These are phyloP conservation scores for Cordyceps javanica DNA, from an alignment of 2,329 filamentous ascomycete species.

Conservation along the genomic window DNA sequence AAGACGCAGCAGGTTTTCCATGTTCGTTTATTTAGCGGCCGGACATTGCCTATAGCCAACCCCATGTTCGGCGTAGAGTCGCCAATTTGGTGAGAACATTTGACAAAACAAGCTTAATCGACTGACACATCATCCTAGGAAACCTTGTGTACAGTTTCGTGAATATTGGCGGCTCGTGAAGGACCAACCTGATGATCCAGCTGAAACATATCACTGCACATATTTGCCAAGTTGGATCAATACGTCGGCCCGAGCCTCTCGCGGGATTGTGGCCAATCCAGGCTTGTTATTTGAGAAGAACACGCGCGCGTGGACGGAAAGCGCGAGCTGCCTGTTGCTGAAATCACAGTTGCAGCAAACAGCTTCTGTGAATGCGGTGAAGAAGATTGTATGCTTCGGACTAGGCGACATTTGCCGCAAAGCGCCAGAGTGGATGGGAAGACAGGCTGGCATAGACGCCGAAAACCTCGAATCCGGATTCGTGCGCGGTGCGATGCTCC, in stretches of 20 bases:
- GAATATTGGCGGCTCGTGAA: slow-evolving; percentile 9
- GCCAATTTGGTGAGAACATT: neutral
- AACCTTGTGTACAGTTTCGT: slow-evolving; percentile 5
- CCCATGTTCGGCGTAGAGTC: slow-evolving; percentile 1
- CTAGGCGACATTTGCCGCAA: slow-evolving; percentile 9
- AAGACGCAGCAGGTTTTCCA: neutral
- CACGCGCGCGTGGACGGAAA: neutral
- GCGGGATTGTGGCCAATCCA: neutral
- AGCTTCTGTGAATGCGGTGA: neutral
- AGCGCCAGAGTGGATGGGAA: neutral
- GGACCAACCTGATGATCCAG: neutral
- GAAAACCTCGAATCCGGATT: neutral
- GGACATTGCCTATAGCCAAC: neutral
- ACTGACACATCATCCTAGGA: neutral
- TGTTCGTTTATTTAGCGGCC: neutral
- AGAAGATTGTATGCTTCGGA: slow-evolving; percentile 10
- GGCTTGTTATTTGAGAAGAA: neutral
- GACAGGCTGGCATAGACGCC: neutral
- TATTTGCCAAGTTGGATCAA: slow-evolving; percentile 3
- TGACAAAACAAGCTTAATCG: too few relatives aligned
- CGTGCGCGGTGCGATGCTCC: neutral
- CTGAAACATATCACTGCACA: neutral
- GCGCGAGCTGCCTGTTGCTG: neutral
- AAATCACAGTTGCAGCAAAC: neutral
- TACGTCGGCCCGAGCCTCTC: neutral